These are phyloP conservation scores for Debaryomycetaceae sp. DNA, from an alignment of 1,139 yeast species.

Conservation along the genomic window DNA sequence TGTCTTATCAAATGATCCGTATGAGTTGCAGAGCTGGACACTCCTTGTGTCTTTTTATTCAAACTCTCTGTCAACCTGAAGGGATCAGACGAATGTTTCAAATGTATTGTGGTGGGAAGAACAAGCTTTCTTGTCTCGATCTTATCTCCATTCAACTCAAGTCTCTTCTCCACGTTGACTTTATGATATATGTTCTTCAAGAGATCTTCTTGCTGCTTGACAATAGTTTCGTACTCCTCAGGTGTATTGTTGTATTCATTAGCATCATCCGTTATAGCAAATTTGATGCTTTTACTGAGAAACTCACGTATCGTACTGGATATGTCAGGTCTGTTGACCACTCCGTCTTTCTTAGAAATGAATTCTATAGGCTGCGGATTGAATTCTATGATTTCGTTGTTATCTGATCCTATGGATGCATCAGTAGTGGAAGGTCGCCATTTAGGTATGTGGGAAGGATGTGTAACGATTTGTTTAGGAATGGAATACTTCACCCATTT, in stretches of 20 bases:
- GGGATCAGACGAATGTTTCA: slow-evolving; percentile 41
- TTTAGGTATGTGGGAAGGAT: slow-evolving; percentile 71
- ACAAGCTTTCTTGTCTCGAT: slow-evolving; percentile 43
- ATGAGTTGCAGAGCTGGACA: slow-evolving; percentile 47
- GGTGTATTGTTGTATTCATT: slow-evolving; percentile 32
- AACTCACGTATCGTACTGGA: slow-evolving; percentile 49
- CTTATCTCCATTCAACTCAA: slow-evolving; percentile 42
- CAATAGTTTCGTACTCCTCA: slow-evolving; percentile 31
- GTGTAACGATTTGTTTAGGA: slow-evolving; percentile 65
- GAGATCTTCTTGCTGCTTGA: slow-evolving; percentile 30
- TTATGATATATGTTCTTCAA: slow-evolving; percentile 29
- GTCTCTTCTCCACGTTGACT: slow-evolving; percentile 30
- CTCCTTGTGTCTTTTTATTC: slow-evolving; percentile 39
- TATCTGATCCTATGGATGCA: slow-evolving; percentile 42
- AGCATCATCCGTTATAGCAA: slow-evolving; percentile 41
- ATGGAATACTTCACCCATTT: slow-evolving; percentile 46
- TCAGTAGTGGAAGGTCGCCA: slow-evolving; percentile 50
- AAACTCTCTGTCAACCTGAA: slow-evolving; percentile 37
- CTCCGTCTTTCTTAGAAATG: slow-evolving; percentile 14
- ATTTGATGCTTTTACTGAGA: slow-evolving; percentile 44
- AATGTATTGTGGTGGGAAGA: slow-evolving; percentile 40
- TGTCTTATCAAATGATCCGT: slow-evolving; percentile 75
- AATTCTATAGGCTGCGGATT: slow-evolving; percentile 29
- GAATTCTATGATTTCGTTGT: slow-evolving; percentile 30
- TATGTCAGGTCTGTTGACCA: slow-evolving; percentile 25